A percentile compares a stretch with the other conserved stretches of the same genome.
phyloP scores from a whole-genome alignment of 1,139 yeast genomes.

The Taiozyma onychis region DNA sequence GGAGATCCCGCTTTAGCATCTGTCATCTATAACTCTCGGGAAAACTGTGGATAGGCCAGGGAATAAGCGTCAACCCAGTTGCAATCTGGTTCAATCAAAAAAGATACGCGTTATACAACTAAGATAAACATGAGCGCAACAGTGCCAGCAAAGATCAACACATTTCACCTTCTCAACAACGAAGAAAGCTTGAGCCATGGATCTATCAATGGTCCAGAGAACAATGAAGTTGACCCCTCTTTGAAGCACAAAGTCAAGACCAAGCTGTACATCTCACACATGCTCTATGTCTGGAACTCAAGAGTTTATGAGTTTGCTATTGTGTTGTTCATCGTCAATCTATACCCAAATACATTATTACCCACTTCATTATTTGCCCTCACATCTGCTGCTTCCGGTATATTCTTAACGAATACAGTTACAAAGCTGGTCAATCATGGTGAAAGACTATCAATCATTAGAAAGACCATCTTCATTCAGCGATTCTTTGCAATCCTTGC shows the following conservation, averaged over 20 bases:
- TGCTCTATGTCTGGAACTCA: conserved; percentile 31
- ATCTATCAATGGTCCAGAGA: not conserved
- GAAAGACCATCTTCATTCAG: conserved; percentile 29
- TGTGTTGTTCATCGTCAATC: conserved; percentile 26
- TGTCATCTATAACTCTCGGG: not conserved
- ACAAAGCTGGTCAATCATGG: conserved; percentile 26
- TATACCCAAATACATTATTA: conserved; percentile 27
- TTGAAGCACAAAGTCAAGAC: conserved; percentile 4
- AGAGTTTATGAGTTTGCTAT: conserved; percentile 32
- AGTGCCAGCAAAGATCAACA: not conserved
- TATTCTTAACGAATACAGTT: conserved; percentile 24
- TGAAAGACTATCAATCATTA: conserved; percentile 25
- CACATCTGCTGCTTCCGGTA: conserved; percentile 25
- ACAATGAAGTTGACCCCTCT: not conserved
- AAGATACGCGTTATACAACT: not conserved
- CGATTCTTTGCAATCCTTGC: conserved; percentile 27
- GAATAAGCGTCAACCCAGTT: not conserved
- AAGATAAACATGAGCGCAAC: not conserved
- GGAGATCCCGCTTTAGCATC: not conserved
- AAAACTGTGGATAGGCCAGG: not conserved
- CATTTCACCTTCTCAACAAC: not conserved
- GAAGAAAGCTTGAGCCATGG: not conserved
- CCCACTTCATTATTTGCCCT: conserved; percentile 30
- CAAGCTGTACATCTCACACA: conserved; percentile 26
- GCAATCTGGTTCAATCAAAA: no score